These are phyloP conservation scores for Ceratopteris richardii DNA, from an alignment of 75 land plant species.

Conservation along the genomic window DNA sequence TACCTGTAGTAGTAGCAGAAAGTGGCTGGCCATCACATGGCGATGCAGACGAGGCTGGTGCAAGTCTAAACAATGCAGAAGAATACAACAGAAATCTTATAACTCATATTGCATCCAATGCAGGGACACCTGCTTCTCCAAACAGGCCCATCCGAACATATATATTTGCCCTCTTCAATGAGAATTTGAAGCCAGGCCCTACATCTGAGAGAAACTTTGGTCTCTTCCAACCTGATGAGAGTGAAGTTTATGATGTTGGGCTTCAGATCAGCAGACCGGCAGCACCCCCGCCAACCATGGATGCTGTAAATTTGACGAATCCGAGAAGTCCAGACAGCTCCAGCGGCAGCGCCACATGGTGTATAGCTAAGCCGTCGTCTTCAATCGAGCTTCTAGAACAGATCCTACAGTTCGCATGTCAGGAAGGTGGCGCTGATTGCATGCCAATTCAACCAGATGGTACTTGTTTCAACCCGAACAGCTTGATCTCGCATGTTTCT, in stretches of 20 bases:
- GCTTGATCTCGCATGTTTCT: conserved; percentile 40
- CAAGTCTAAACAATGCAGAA: conserved; percentile 23
- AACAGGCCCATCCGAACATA: conserved; percentile 16
- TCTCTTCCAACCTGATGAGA: conserved; percentile 20
- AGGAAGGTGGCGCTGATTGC: conserved; percentile 59
- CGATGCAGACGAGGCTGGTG: conserved; percentile 11
- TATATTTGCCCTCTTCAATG: conserved; percentile 36
- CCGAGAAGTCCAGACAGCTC: neutral
- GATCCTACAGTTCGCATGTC: conserved; percentile 54
- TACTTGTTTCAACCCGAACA: conserved; percentile 52
- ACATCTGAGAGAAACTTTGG: conserved; percentile 19
- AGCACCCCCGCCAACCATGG: neutral
- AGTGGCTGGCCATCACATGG: conserved; percentile 25
- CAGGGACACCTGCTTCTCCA: conserved; percentile 28
- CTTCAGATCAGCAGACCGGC: neutral
- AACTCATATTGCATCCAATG: conserved; percentile 5
- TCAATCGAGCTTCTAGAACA: conserved; percentile 24
- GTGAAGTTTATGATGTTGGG: conserved; percentile 18
- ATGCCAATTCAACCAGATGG: conserved; percentile 37
- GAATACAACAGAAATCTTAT: conserved; percentile 33
- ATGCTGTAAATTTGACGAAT: neutral
- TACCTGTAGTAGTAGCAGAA: conserved; percentile 9
- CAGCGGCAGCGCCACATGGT: conserved; percentile 23
- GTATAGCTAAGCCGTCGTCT: conserved; percentile 31
- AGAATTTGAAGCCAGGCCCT: conserved; percentile 24